Conservation (phyloP, 257 asterid species). For the Jacaranda mimosifolia region DNA sequence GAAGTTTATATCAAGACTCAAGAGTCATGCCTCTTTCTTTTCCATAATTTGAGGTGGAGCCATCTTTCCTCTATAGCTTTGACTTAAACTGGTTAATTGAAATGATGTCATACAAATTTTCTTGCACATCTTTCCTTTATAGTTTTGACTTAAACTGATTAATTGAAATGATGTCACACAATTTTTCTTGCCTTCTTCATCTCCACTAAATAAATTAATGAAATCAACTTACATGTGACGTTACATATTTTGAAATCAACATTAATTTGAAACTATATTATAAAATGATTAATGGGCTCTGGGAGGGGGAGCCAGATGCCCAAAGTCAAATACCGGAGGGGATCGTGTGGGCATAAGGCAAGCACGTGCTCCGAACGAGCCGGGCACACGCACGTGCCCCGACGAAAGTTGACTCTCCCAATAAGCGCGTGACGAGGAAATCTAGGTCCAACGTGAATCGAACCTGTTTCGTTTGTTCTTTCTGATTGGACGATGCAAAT, state of each 20-base stretch:
- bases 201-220: neutral
- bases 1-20: too few species aligned
- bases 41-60: too few species aligned
- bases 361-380: constrained; percentile 39
- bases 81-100: neutral
- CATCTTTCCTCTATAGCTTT: too few species aligned
- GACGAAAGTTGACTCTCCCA: constrained; percentile 3
- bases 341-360: constrained; percentile 36
- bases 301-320: neutral
- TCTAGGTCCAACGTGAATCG: constrained; percentile 38
- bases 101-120: neutral
- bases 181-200: neutral
- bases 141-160: neutral
- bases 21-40: too few species aligned
- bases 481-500: neutral
- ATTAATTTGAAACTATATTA: neutral
- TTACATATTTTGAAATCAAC: neutral
- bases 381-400: constrained; percentile 40
- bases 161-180: neutral
- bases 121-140: neutral
- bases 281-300: neutral
- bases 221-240: neutral
- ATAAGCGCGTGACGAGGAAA: constrained; percentile 36
- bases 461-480: constrained; percentile 23
- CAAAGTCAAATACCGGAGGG: constrained; percentile 41